Percentiles rank a stretch among this genome's conserved stretches.
phyloP scores from a whole-genome alignment of 2,329 filamentous ascomycete species.

The Talaromyces amestolkiae region DNA sequence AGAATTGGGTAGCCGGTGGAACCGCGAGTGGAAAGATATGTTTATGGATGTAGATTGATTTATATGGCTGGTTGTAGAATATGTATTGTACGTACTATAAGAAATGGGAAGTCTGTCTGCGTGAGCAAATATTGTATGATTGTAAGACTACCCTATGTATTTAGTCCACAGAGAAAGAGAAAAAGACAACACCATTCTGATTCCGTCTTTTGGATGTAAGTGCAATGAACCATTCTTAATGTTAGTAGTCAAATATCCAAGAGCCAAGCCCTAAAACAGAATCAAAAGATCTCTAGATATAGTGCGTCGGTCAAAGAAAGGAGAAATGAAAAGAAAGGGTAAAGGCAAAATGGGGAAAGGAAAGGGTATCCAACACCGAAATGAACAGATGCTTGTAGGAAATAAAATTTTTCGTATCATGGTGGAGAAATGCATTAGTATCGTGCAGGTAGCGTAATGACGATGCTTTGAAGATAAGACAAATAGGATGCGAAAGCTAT shows the following conservation, averaged over 20 bases:
- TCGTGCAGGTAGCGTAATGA: conserved; percentile 7
- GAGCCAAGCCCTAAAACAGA: not conserved
- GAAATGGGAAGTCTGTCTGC: not conserved
- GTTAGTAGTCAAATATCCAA: not conserved
- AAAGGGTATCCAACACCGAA: conserved; percentile 22
- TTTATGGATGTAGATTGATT: conserved; percentile 68
- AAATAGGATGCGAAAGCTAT: not conserved
- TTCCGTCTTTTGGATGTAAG: conserved; percentile 7
- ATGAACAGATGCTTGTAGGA: conserved; percentile 18
- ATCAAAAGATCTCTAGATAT: not conserved
- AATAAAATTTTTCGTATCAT: conserved; percentile 6
- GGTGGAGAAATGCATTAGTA: conserved; percentile 6
- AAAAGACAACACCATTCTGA: not conserved
- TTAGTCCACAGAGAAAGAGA: not conserved
- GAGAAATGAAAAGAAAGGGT: conserved; percentile 27
- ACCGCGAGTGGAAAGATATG: conserved; percentile 90
- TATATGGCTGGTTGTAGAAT: not conserved
- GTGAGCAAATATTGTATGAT: not conserved
- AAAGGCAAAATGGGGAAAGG: conserved; percentile 24
- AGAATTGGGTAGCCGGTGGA: conserved; percentile 89
- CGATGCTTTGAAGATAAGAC: not conserved
- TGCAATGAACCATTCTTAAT: conserved; percentile 1
- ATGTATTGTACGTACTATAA: not conserved
- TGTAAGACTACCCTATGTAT: not conserved
- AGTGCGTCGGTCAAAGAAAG: not conserved